Evolutionary conservation across 2,329 filamentous ascomycete species (phyloP).

Genomic region (Aspergillus nomiae): DNA sequence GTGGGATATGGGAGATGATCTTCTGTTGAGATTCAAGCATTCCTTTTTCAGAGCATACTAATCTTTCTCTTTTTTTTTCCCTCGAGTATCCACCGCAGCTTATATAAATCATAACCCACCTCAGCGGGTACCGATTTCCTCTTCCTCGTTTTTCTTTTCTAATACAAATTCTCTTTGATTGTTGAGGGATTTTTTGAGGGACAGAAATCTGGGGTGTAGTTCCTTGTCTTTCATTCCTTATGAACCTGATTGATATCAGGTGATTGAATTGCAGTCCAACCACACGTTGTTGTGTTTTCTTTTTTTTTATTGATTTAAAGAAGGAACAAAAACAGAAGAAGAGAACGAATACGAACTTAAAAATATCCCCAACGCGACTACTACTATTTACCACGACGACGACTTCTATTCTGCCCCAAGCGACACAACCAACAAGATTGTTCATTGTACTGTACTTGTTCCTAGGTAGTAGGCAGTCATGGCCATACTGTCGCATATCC

Average conservation of each 20-base stretch:
- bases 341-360: background rate
- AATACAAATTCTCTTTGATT: background rate
- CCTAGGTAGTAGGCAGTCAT: conserved; percentile 24
- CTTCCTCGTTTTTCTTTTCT: background rate
- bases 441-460: background rate
- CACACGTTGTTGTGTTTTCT: background rate
- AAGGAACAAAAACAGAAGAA: conserved; percentile 5
- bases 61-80: no score
- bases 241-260: background rate
- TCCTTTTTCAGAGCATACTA: background rate
- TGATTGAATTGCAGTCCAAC: background rate
- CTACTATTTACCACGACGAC: background rate
- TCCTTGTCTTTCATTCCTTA: background rate
- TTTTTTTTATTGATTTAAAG: background rate
- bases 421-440: background rate
- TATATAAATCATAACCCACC: conserved; percentile 4
- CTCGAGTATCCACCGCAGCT: background rate
- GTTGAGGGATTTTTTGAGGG: background rate
- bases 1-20: background rate
- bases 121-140: background rate
- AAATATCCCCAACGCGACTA: background rate
- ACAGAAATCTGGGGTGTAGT: background rate
- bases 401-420: background rate
- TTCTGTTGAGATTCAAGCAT: background rate
- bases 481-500: conserved; percentile 38